Base-by-base conservation (phyloP, 805 yeast species). In the baker's yeast (Saccharomyces cerevisiae) region DNA sequence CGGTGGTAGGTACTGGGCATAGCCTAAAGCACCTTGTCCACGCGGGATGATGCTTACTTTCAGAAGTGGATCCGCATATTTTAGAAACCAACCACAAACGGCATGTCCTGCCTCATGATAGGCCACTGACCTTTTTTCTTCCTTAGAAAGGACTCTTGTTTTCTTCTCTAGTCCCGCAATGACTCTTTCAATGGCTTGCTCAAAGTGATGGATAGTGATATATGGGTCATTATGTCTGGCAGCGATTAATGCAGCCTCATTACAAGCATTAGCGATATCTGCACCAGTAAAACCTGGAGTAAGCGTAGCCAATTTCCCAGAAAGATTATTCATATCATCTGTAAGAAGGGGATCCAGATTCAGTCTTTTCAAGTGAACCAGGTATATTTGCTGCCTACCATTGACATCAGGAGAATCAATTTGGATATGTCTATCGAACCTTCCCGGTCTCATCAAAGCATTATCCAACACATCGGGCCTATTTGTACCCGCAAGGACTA, bases 91-190 rank as follows among this genome's bases (percentile, higher is more conserved):
- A 24, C 97, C 97, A 72, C 96, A 87, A 50, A 90, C 85, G 3
- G 97, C 97, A 70, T 90, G 97, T 0, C 97, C 97, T 1, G 97
- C 97, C 73, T 90, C 97, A 70, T 90, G 97, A 68, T 87, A 90
- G 0, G 97, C 96, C 50, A 90, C 96, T 31, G 87, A 81, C 60
- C 76, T 81, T 75, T 89, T 87, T 70, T 91, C 96, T 36, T 85
- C 88, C 9, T 85, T 84, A 5, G 88, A 82, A 51, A 90, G 75
- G 8, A 91, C 83, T 67, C 84, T 81, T 0, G 94, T 82, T 67
- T 88, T 88, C 71, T 86, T 85, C 69, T 90, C 97, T 48, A 91
- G 74, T n/a, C 97, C 97, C 10, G 95, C 96, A 73, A 90, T 84
- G 49, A 90, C 96, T 66, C 97, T 82, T 72, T 91, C 97, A 68